Base-by-base conservation (phyloP, 2,329 filamentous ascomycete genomes). In the Claviceps arundinis region DNA sequence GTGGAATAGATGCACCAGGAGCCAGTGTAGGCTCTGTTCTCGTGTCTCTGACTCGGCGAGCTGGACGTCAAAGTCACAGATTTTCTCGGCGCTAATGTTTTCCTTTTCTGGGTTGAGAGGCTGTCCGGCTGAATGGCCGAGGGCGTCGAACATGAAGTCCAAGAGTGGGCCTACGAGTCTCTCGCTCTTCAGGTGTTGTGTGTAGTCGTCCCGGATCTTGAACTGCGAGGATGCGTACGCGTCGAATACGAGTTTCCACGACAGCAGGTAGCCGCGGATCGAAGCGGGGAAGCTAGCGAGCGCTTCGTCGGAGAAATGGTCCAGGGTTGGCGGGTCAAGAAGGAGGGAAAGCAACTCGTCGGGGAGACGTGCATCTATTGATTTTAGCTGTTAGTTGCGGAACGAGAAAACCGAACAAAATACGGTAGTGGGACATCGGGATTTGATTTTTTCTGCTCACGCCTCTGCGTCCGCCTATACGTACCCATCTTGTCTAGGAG, bases 181-280 rank as follows among this genome's bases (percentile, higher is more conserved):
- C 14, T 83, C 82, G 26, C 85, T 77, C 64, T 89, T 93, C 52
- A 98, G 77, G 54, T 86, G 81, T 24, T 88, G 80, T 0, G 81
- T 78, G 61, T 96, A 97, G 60, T 90, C 83, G 54, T 80, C 81
- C 58, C 89, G 86, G 16, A 97, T 81, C 60, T 89, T 88, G 65
- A 87, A 84, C 0, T 90, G 88, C 13, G 89, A 82, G 19, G 82
- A 80, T 17, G 75, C 73, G 62, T 91, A 94, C 45, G 91, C 84
- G 59, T 95, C 89, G 62, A 95, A 97, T 0, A 96, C 76, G 1
- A 97, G 74, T 56, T 87, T 80, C 93, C 93, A 98, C 11, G 88
- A 86, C 30, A 95, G 73, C 2, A 98, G 74, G 61, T 96, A 98
- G 9, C 84, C 81, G 50, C 89, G 81, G 47, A 95, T 73, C 0